These are phyloP conservation scores for Saturnispora gosingensis DNA, from an alignment of 805 yeast species.

Conservation along the genomic window DNA sequence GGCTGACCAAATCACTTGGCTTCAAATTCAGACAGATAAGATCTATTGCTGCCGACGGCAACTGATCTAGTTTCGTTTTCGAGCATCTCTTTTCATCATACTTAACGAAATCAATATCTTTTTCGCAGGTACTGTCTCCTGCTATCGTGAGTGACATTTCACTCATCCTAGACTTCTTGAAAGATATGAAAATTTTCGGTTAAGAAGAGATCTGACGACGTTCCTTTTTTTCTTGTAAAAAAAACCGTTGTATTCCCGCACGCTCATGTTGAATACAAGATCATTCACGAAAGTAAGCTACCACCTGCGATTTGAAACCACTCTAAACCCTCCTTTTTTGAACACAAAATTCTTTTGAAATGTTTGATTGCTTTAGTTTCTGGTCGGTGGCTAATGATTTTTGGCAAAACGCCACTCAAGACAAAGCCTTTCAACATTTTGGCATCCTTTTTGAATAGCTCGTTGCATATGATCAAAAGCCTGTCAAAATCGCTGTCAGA, in stretches of 20 bases:
- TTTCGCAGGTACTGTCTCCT: background rate
- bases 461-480: background rate
- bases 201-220: background rate
- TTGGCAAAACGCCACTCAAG: background rate
- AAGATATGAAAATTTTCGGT: background rate
- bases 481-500: background rate
- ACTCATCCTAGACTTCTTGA: background rate
- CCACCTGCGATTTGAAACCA: constrained; percentile 6
- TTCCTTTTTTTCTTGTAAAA: background rate
- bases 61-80: background rate
- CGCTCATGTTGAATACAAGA: background rate
- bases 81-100: background rate
- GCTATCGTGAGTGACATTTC: background rate
- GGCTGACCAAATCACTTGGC: constrained; percentile 4
- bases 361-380: background rate
- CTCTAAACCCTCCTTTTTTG: background rate
- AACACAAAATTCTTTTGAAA: background rate
- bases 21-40: constrained; percentile 8
- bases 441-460: background rate
- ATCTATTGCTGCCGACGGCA: constrained; percentile 4
- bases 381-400: background rate
- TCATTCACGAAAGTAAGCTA: background rate
- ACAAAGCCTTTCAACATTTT: background rate
- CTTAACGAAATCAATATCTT: background rate
- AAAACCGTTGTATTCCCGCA: background rate